phyloP scores from a whole-genome alignment of 495 filamentous ascomycete genomes.

The Trichoderma orchidacearum region DNA sequence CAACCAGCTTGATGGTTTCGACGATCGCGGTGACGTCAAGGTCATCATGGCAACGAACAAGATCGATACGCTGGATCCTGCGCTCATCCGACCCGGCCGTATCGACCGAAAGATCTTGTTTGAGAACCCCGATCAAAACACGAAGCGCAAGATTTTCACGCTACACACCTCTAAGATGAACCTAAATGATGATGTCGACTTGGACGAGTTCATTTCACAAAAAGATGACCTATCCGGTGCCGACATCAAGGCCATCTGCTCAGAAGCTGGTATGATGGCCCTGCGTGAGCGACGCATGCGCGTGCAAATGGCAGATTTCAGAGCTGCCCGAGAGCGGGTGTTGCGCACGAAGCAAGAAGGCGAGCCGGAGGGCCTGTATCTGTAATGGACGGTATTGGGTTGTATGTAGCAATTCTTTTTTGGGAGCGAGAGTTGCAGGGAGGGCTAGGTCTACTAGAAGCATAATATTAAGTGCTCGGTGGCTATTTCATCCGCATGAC shows the following conservation, averaged over 20 bases:
- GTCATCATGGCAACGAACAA: slow-evolving; percentile 99
- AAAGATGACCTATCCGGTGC: slow-evolving; percentile 97
- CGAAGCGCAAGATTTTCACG: slow-evolving; percentile 98
- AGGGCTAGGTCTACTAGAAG: neutral
- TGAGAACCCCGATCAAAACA: slow-evolving; percentile 97
- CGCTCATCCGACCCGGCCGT: slow-evolving; percentile 90
- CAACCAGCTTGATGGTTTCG: slow-evolving; percentile 97
- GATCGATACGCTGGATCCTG: slow-evolving; percentile 94
- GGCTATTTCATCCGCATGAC: too few species aligned
- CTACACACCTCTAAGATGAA: slow-evolving; percentile 99
- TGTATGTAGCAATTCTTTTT: neutral
- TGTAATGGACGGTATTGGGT: slow-evolving; percentile 43
- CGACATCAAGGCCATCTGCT: slow-evolving; percentile 98
- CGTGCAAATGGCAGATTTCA: slow-evolving; percentile 98
- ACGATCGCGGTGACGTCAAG: slow-evolving; percentile 98
- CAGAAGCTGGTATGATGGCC: slow-evolving; percentile 91
- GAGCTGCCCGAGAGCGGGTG: slow-evolving; percentile 81
- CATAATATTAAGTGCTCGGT: too few species aligned
- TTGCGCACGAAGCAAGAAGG: slow-evolving; percentile 98
- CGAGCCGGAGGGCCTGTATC: slow-evolving; percentile 94
- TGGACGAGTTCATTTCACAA: slow-evolving; percentile 96
- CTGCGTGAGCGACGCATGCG: slow-evolving; percentile 92
- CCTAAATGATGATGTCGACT: slow-evolving; percentile 82
- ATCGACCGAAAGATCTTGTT: slow-evolving; percentile 99
- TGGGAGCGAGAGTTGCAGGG: neutral